A percentile compares a stretch with the other conserved stretches of the same genome.
Conservation (phyloP, 2,329 filamentous ascomycete species). For the Monosporascus sp. region DNA sequence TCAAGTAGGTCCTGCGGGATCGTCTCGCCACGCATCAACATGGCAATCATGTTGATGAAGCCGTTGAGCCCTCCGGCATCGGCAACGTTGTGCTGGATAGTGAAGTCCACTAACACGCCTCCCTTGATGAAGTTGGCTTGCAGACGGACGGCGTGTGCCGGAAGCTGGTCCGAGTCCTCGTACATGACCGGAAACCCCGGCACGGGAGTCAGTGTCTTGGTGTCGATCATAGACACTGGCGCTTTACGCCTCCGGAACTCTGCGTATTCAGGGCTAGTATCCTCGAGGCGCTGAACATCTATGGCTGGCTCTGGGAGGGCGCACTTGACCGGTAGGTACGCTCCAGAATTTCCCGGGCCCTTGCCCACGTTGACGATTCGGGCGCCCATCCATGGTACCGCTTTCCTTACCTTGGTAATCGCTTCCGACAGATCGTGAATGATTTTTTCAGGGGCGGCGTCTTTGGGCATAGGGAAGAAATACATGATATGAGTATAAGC, state of each 20-base stretch:
- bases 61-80: background rate
- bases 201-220: background rate
- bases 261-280: background rate
- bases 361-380: conserved; percentile 1
- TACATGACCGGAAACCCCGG: conserved; percentile 1
- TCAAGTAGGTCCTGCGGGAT: background rate
- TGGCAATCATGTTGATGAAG: conserved; percentile 2
- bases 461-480: background rate
- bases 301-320: background rate
- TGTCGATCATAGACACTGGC: conserved; percentile 2
- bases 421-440: background rate
- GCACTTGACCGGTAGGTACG: background rate
- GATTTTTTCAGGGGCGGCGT: background rate
- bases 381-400: conserved; percentile 3
- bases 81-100: conserved; percentile 2
- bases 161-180: conserved; percentile 3
- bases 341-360: background rate
- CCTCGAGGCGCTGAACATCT: background rate
- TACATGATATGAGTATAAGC: conserved; percentile 2
- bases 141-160: background rate
- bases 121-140: conserved; percentile 4
- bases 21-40: conserved; percentile 1
- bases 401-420: background rate
- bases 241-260: background rate
- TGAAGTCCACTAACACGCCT: conserved; percentile 2